A percentile compares a stretch with the other conserved stretches of the same genome.
Evolutionary conservation across 2,329 filamentous ascomycete genomes (phyloP).

Genomic region (Thelonectria discophora): DNA sequence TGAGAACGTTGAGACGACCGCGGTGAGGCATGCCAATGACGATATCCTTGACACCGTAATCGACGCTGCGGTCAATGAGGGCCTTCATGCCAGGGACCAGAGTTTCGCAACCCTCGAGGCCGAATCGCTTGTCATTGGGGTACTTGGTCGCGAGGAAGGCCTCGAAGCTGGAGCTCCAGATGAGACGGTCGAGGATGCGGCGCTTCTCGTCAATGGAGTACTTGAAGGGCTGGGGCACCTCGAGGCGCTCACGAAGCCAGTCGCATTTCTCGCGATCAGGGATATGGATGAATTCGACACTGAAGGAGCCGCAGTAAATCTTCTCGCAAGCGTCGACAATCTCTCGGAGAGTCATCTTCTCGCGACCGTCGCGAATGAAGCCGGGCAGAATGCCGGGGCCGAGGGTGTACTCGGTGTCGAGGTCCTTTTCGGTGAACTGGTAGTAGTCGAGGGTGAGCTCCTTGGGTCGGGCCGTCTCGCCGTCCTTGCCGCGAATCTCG

Average conservation of each 20-base stretch:
- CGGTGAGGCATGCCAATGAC: constrained; percentile 99
- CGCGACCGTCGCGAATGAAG: constrained; percentile 86
- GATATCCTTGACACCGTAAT: constrained; percentile 98
- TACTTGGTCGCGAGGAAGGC: constrained; percentile 96
- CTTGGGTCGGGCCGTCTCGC: constrained; percentile 85
- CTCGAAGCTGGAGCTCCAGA: constrained; percentile 99
- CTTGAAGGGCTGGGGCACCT: constrained; percentile 94
- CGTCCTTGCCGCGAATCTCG: constrained; percentile 72
- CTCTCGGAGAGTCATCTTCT: constrained; percentile 96
- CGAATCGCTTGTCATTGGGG: constrained; percentile 99
- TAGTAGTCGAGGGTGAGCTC: constrained; percentile 95
- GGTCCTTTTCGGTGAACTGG: constrained; percentile 91
- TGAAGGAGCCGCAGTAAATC: constrained; percentile 97
- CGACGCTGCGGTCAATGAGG: constrained; percentile 95
- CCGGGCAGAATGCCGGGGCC: constrained; percentile 94
- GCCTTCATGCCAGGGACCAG: constrained; percentile 99
- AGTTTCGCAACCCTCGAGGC: constrained; percentile 95
- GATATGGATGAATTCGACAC: constrained; percentile 98
- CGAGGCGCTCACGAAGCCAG: constrained; percentile 94
- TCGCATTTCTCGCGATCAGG: constrained; percentile 97
- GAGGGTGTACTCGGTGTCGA: constrained; percentile 90
- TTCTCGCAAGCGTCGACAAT: constrained; percentile 93
- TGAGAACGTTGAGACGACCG: constrained; percentile 96
- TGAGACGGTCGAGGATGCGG: constrained; percentile 93
- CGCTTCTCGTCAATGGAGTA: constrained; percentile 99